phyloP scores from a whole-genome alignment of 2,329 filamentous ascomycete species.

The Clarireedia hainanense region DNA sequence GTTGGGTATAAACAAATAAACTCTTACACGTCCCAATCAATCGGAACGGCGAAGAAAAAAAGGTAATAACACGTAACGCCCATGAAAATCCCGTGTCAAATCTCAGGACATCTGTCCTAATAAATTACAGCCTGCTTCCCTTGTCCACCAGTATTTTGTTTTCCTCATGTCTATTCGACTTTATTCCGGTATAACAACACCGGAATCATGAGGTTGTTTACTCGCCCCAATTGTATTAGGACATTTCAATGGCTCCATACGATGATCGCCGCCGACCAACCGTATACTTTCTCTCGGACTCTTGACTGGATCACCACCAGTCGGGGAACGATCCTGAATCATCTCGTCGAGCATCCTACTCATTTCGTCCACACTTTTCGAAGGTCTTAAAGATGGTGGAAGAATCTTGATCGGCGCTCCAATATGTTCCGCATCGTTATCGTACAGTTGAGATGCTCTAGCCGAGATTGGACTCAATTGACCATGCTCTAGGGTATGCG shows the following conservation, averaged over 20 bases:
- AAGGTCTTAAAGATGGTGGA: constrained; percentile 19
- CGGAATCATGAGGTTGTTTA: constrained; percentile 4
- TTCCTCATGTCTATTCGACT: not conserved
- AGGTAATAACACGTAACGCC: not conserved
- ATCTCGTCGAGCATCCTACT: constrained; percentile 91
- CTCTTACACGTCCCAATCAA: not conserved
- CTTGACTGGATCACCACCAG: constrained; percentile 57
- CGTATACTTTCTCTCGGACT: constrained; percentile 60
- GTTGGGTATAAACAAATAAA: constrained; percentile 12
- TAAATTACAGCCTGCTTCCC: constrained; percentile 1
- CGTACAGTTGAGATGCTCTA: constrained; percentile 22
- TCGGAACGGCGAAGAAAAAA: not conserved
- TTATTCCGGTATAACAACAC: constrained; percentile 2
- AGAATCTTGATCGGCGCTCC: constrained; percentile 12
- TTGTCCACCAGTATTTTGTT: not conserved
- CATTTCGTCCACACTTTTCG: constrained; percentile 81
- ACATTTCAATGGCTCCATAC: constrained; percentile 4
- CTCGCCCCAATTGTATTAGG: not conserved
- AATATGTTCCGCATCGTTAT: constrained; percentile 11
- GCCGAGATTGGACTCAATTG: constrained; percentile 27
- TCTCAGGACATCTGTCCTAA: not conserved
- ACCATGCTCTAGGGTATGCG: constrained; percentile 17
- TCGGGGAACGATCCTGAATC: constrained; percentile 83
- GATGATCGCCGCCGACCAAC: constrained; percentile 37
- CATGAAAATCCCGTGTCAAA: not conserved